Conservation (phyloP, 805 yeast species). For the Starmerella tilneyi region DNA sequence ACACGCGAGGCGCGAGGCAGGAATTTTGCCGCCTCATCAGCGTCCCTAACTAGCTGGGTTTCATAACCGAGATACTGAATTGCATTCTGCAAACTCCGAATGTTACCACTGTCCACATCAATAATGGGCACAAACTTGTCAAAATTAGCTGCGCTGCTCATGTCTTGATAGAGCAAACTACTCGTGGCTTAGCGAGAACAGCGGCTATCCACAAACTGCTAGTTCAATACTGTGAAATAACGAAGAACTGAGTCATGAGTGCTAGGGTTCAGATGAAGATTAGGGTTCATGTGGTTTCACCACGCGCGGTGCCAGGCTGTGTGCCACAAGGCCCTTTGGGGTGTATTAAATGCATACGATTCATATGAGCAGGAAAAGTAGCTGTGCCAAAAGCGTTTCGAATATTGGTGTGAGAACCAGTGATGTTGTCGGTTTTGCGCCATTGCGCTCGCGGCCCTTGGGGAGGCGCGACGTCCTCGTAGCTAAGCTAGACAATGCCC, state of each 20-base stretch:
- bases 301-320: neutral
- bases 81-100: constrained; percentile 82
- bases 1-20: constrained; percentile 41
- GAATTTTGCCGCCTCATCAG: constrained; percentile 28
- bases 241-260: neutral
- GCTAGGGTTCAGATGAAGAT: neutral
- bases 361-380: too few relatives aligned
- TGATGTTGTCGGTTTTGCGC: too few relatives aligned
- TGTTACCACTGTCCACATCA: constrained; percentile 89
- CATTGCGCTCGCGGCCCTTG: too few relatives aligned
- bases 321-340: neutral
- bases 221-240: neutral
- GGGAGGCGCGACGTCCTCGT: too few relatives aligned
- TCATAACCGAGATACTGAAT: constrained; percentile 65
- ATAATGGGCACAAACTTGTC: constrained; percentile 50
- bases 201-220: neutral
- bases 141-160: too few relatives aligned
- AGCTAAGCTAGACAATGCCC: too few relatives aligned
- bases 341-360: too few relatives aligned
- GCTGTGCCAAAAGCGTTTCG: too few relatives aligned
- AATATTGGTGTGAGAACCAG: too few relatives aligned
- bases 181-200: too few relatives aligned
- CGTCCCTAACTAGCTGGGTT: constrained; percentile 27
- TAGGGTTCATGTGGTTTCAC: neutral
- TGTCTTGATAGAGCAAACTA: too few relatives aligned